Evolutionary conservation across 768 basidiomycete genomes (phyloP).

Genomic region (Mycena maculata): DNA sequence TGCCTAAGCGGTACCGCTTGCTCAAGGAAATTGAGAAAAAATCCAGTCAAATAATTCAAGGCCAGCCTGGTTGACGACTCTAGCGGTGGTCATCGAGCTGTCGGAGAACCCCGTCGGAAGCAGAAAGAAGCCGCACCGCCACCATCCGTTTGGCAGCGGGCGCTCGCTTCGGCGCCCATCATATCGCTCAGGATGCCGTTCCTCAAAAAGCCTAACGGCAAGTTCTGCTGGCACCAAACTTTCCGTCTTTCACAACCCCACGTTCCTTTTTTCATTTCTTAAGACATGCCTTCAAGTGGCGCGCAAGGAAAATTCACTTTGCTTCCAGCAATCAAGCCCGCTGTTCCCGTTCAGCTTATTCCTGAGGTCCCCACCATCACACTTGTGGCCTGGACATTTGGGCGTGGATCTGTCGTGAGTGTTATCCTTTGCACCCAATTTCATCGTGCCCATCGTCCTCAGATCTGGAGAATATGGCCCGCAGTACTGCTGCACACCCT

Average conservation of each 20-base stretch:
- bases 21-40: no score
- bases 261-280: slow-evolving; percentile 20
- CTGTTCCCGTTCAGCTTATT: slow-evolving; percentile 25
- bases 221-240: not conserved
- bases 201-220: slow-evolving; percentile 13
- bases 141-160: not conserved
- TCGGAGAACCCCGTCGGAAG: no score
- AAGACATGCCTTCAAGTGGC: slow-evolving; percentile 22
- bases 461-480: slow-evolving; percentile 76
- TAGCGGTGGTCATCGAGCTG: no score
- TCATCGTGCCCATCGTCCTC: not conserved
- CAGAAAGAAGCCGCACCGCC: not conserved
- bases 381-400: slow-evolving; percentile 53
- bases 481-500: slow-evolving; percentile 71
- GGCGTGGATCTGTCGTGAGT: slow-evolving; percentile 57
- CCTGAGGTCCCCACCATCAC: slow-evolving; percentile 33
- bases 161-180: slow-evolving; percentile 19
- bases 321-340: slow-evolving; percentile 31
- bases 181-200: not conserved
- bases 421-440: not conserved
- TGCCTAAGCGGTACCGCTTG: no score
- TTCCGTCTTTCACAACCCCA: slow-evolving; percentile 3
- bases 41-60: no score
- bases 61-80: no score
- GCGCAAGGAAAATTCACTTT: slow-evolving; percentile 1